Base-by-base conservation (phyloP, 202 grass and related monocot genomes). In the Schoenoplectus triqueter region DNA sequence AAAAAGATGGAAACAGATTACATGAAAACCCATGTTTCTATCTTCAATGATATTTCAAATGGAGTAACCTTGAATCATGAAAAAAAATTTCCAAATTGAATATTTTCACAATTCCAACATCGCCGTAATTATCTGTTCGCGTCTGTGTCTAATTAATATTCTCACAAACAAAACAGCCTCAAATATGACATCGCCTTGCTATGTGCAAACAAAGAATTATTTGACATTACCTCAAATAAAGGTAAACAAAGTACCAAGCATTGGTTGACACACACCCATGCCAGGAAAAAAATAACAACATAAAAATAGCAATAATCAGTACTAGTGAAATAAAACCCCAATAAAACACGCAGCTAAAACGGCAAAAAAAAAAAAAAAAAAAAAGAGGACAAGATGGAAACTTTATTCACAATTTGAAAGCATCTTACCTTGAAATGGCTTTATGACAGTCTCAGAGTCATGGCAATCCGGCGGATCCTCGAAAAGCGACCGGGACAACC, bases 391-490 rank as follows among this genome's bases (percentile, higher is more conserved):
- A 59, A 62, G 22, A 17, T 83, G 66, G 61, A 83, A 73, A 50
- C 7, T 61, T 54, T 10, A 66, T 18, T 47, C 70, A 80, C 65
- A 78, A 80, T 86, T 7, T 48, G 68, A 55, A 59, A 73, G 21
- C 20, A 84, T 64, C 70, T 69, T 1, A 69, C 73, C 87, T 83
- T 75, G 78, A 44, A 62, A 7, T 5, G 11, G 17, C 21, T 50
- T 15, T 14, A 19, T 56, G 54, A 73, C 15, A 9, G 72, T 42
- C 22, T 78, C 92, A 1, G 80, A 80, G 55, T 91, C 85, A 46
- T 69, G 82, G 85, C 95, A 97, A 69, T 93, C 88, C 39, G 95
- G 95, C 14, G 95, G 95, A 10, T 97, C 91, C 91, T 97, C 95
- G 80, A 97, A 97, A 47, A 91, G 85, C 21, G 95, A 93, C 79